Base-by-base conservation (phyloP, 192 early-diverging fungal species). In the Obelidium mucronatum region DNA sequence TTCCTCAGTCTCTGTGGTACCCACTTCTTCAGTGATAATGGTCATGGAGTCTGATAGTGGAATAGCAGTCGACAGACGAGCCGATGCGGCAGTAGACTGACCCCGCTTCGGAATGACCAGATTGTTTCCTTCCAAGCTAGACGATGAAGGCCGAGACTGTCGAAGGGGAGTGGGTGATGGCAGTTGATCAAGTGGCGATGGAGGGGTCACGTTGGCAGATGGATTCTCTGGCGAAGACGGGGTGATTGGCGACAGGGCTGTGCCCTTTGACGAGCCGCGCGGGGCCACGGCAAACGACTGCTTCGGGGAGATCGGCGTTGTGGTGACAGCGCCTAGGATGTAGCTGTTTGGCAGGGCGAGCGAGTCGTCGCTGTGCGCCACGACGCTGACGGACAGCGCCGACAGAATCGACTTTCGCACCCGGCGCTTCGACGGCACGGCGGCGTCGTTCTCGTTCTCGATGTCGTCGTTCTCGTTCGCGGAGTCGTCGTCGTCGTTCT, bases 81-180 rank as follows among this genome's bases (percentile, higher is more conserved):
- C n/a, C 17, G 26, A 31, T 6, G 26, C 31, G 6, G 40, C 62
- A 35, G 52, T 56, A 0, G 69, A 72, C 39, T 72, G 69, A 24
- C n/a, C 53, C 31, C 69, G 69, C 34, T 59, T 55, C 15, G 69
- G 69, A 28, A 72, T 59, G 17, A 72, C 69, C 24, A 72, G 54
- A 8, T 19, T 8, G 31, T 17, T 31, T 1, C 33, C 51, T 22
- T 28, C 31, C 5, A 24, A 8, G 22, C 8, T 8, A 8, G 55
- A 58, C 13, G 55, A 8, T 8, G 55, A 58, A 8, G 55, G 24
- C 8, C 24, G 55, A 31, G 6, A 8, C 30, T 58, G 22, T 22
- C 55, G 8, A 22, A 26, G 55, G 5, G 55, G 55, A 48, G 19
- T 48, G 11, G 19, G 44, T 6, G 44, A 19, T 19, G 8, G 11